Conservation (phyloP, 2,329 filamentous ascomycete species). For the Calonectria leucothoes region DNA sequence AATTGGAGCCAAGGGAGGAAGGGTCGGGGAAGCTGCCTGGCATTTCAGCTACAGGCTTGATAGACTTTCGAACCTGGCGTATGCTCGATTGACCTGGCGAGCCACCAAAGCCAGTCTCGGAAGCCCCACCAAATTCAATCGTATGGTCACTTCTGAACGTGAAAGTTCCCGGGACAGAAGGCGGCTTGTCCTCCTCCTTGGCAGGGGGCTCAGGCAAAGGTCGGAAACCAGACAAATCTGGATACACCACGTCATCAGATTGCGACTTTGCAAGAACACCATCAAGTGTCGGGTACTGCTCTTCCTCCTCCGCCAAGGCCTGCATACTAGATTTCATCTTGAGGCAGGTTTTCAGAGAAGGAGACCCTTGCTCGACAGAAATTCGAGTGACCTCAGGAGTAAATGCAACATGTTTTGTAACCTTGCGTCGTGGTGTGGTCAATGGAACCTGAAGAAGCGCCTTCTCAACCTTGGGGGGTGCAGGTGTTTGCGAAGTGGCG, state of each 20-base stretch:
- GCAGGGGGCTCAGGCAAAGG: conserved; percentile 43
- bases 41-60: conserved; percentile 57
- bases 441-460: conserved; percentile 63
- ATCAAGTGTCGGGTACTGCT: conserved; percentile 45
- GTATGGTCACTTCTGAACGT: conserved; percentile 76
- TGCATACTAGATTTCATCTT: conserved; percentile 51
- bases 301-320: conserved; percentile 31
- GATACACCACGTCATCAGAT: conserved; percentile 59
- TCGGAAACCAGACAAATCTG: conserved; percentile 61
- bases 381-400: conserved; percentile 74
- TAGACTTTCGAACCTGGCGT: conserved; percentile 68
- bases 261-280: conserved; percentile 39
- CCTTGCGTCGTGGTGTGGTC: conserved; percentile 76
- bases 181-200: conserved; percentile 31
- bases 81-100: conserved; percentile 70
- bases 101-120: conserved; percentile 65
- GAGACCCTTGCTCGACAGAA: conserved; percentile 58
- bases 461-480: conserved; percentile 59
- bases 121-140: conserved; percentile 65
- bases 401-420: conserved; percentile 82
- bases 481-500: conserved; percentile 59
- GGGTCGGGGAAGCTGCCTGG: conserved; percentile 66
- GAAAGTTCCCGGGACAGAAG: conserved; percentile 67
- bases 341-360: conserved; percentile 66
- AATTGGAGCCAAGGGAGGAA: conserved; percentile 46